Percentiles rank a stretch among this genome's conserved stretches.
phyloP scores from a whole-genome alignment of 1,139 yeast species.

The Debaryomyces nepalensis region DNA sequence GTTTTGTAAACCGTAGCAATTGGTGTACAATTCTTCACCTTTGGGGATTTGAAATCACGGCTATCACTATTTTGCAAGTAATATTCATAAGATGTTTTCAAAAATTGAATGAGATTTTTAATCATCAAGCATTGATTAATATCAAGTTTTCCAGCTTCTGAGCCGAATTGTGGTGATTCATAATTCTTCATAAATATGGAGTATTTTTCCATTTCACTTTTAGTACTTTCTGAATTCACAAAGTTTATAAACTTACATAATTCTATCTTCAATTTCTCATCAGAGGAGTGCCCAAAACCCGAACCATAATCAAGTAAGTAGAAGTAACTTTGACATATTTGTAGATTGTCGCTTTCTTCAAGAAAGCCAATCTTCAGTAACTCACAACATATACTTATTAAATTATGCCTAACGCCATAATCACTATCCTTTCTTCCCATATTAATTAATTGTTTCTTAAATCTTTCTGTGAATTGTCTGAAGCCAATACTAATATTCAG shows the following conservation, averaged over 20 bases:
- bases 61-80: slow-evolving; percentile 3
- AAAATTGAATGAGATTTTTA: slow-evolving; percentile 38
- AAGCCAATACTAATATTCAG: slow-evolving; percentile 46
- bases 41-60: neutral
- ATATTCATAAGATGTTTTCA: slow-evolving; percentile 8
- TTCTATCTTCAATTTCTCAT: slow-evolving; percentile 40
- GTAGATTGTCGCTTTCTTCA: slow-evolving; percentile 55
- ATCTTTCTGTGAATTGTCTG: slow-evolving; percentile 74
- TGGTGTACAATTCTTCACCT: neutral
- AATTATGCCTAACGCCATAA: slow-evolving; percentile 52
- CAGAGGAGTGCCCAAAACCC: slow-evolving; percentile 21
- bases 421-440: slow-evolving; percentile 48
- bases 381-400: slow-evolving; percentile 59
- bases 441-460: slow-evolving; percentile 65
- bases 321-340: slow-evolving; percentile 49
- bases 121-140: slow-evolving; percentile 39
- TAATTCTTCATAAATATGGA: slow-evolving; percentile 28
- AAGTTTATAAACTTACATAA: slow-evolving; percentile 36
- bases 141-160: slow-evolving; percentile 30
- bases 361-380: slow-evolving; percentile 65
- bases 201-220: slow-evolving; percentile 26
- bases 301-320: slow-evolving; percentile 37
- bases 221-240: slow-evolving; percentile 24
- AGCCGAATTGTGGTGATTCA: slow-evolving; percentile 25
- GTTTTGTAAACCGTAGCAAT: slow-evolving; percentile 21